Evolutionary conservation across 2,329 filamentous ascomycete genomes (phyloP).

Genomic region (Fusarium protoensiforme): DNA sequence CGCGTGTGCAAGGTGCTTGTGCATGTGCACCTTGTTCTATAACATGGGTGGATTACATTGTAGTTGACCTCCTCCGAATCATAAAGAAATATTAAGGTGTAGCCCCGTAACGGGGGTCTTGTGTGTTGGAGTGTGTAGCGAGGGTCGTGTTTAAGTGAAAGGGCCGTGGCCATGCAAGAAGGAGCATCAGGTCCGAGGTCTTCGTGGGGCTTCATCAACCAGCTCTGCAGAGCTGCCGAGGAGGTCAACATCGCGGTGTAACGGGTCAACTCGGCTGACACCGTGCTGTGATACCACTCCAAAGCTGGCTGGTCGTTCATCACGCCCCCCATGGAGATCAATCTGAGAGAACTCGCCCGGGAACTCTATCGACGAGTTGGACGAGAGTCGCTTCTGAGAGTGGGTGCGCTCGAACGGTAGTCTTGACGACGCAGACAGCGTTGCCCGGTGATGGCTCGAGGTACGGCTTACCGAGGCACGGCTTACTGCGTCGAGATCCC

Average conservation of each 20-base stretch:
- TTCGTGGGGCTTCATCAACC: conserved; percentile 54
- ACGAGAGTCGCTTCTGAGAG: conserved; percentile 63
- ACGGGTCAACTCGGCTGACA: conserved; percentile 65
- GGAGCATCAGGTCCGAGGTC: conserved; percentile 35
- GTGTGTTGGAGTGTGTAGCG: background rate
- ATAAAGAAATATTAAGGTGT: conserved; percentile 33
- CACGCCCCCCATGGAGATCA: conserved; percentile 50
- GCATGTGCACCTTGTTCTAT: conserved; percentile 36
- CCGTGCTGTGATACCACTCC: conserved; percentile 69
- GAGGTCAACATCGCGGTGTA: conserved; percentile 56
- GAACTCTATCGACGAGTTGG: conserved; percentile 61
- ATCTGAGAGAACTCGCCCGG: conserved; percentile 58
- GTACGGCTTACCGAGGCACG: conserved; percentile 32
- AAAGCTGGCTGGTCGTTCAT: conserved; percentile 64
- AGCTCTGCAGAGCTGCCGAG: conserved; percentile 68
- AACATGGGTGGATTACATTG: conserved; percentile 35
- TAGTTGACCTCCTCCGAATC: conserved; percentile 10
- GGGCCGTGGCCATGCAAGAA: background rate
- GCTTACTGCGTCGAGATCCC: conserved; percentile 34
- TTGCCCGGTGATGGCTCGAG: conserved; percentile 39
- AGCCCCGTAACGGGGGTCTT: conserved; percentile 3
- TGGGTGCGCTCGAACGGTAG: conserved; percentile 69
- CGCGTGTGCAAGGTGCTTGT: conserved; percentile 25
- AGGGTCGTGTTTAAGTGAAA: background rate
- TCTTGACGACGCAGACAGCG: conserved; percentile 40